Percentiles rank a stretch among this genome's conserved stretches.
Conservation (phyloP, 768 basidiomycete species). For the Termitomyces sp. region DNA sequence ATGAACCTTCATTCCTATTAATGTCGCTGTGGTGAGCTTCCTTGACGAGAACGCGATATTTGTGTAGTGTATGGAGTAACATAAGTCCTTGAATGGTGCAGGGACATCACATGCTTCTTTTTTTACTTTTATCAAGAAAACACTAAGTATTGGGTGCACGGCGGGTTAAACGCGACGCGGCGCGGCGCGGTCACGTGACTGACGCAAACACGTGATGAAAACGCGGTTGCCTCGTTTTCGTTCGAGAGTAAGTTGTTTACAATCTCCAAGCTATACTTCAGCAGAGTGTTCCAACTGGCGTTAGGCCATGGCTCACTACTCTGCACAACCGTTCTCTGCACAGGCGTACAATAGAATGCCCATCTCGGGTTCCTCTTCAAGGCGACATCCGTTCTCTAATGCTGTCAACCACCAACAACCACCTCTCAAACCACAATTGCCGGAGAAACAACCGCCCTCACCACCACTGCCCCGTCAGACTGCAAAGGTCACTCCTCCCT, state of each 20-base stretch:
- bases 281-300: constrained; percentile 15
- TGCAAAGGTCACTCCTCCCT: constrained; percentile 74
- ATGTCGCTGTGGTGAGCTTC: not conserved
- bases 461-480: constrained; percentile 80
- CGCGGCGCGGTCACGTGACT: constrained; percentile 15
- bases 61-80: too few species aligned
- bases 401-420: constrained; percentile 23
- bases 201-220: constrained; percentile 16
- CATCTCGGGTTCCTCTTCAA: constrained; percentile 17
- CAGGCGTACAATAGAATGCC: constrained; percentile 22
- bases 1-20: not conserved
- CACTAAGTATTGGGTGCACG: too few species aligned
- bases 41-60: not conserved
- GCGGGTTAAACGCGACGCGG: too few species aligned
- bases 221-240: constrained; percentile 20
- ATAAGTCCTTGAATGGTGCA: too few species aligned
- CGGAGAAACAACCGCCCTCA: constrained; percentile 34
- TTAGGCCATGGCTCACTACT: constrained; percentile 26
- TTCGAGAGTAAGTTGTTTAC: not conserved
- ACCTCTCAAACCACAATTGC: constrained; percentile 20
- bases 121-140: too few species aligned
- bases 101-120: not conserved
- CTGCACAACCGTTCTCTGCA: constrained; percentile 17
- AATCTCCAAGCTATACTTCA: constrained; percentile 4
- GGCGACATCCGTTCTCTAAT: constrained; percentile 25